These are phyloP conservation scores for Trichosporon sp. DNA, from an alignment of 1,284 basidiomycete genomes.

Conservation along the genomic window DNA sequence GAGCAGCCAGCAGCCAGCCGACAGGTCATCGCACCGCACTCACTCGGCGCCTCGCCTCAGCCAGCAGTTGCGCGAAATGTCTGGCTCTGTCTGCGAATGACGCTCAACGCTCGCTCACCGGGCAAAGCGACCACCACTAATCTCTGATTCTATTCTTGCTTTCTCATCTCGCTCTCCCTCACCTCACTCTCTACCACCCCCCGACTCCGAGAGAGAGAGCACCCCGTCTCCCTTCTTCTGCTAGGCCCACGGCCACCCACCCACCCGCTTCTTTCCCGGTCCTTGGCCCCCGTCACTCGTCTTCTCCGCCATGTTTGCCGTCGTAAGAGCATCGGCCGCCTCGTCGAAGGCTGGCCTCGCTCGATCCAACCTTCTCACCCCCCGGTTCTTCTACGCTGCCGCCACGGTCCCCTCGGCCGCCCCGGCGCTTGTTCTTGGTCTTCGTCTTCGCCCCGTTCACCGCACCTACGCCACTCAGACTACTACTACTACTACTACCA, in stretches of 20 bases:
- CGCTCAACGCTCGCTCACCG: background rate
- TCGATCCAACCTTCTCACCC: background rate
- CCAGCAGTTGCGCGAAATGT: constrained; percentile 2
- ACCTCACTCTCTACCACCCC: background rate
- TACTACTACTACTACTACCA: constrained; percentile 8
- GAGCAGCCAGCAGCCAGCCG: too few relatives aligned
- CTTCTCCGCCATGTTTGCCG: background rate
- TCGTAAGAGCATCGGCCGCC: constrained; percentile 1
- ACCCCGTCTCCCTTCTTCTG: background rate
- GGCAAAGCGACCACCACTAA: too few relatives aligned
- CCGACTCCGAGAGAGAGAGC: constrained; percentile 3
- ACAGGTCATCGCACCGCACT: background rate
- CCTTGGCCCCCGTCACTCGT: background rate
- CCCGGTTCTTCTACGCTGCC: constrained; percentile 2
- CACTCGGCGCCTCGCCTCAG: background rate
- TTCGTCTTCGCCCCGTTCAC: background rate
- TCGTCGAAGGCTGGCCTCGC: background rate
- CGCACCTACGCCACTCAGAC: constrained; percentile 25
- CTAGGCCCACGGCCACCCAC: constrained; percentile 5
- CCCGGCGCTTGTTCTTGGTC: constrained; percentile 1
- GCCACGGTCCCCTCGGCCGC: background rate
- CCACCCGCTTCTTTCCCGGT: background rate
- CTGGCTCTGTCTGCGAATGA: constrained; percentile 2
- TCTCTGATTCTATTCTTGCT: too few relatives aligned
- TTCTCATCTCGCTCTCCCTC: background rate